phyloP scores from a whole-genome alignment of 441 rosid species.

The Pelargonium fulgidum region DNA sequence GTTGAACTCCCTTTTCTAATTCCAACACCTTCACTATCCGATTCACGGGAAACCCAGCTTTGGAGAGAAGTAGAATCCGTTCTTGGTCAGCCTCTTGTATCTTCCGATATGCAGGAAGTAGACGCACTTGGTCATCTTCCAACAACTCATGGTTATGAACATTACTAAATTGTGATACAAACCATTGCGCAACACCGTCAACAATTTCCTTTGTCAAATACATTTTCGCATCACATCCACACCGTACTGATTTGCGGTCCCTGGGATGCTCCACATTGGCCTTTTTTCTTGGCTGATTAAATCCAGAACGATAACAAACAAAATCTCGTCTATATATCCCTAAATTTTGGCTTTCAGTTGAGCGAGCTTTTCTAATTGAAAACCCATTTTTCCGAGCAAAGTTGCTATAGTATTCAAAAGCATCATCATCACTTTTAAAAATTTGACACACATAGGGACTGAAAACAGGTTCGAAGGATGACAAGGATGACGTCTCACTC shows the following conservation, averaged over 20 bases:
- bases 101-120: slow-evolving; percentile 89
- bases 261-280: slow-evolving; percentile 79
- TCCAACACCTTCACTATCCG: slow-evolving; percentile 82
- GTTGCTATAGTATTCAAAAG: slow-evolving; percentile 71
- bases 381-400: slow-evolving; percentile 85
- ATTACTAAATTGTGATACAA: slow-evolving; percentile 84
- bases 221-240: slow-evolving; percentile 88
- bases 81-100: slow-evolving; percentile 83
- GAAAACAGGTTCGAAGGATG: slow-evolving; percentile 44
- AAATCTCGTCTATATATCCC: slow-evolving; percentile 83
- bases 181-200: slow-evolving; percentile 65
- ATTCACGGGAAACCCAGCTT: slow-evolving; percentile 85
- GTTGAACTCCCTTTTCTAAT: slow-evolving; percentile 72
- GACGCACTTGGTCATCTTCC: slow-evolving; percentile 85
- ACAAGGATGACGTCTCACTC: slow-evolving; percentile 42
- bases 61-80: slow-evolving; percentile 73
- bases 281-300: slow-evolving; percentile 76
- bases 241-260: slow-evolving; percentile 78
- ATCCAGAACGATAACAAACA: slow-evolving; percentile 92
- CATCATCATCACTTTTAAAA: slow-evolving; percentile 68
- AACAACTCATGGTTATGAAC: slow-evolving; percentile 87
- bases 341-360: slow-evolving; percentile 75
- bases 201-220: slow-evolving; percentile 68
- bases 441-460: slow-evolving; percentile 79
- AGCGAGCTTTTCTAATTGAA: slow-evolving; percentile 80